Conservation (phyloP, 2,329 filamentous ascomycete genomes). For the Torrubiella hemipterigena region DNA sequence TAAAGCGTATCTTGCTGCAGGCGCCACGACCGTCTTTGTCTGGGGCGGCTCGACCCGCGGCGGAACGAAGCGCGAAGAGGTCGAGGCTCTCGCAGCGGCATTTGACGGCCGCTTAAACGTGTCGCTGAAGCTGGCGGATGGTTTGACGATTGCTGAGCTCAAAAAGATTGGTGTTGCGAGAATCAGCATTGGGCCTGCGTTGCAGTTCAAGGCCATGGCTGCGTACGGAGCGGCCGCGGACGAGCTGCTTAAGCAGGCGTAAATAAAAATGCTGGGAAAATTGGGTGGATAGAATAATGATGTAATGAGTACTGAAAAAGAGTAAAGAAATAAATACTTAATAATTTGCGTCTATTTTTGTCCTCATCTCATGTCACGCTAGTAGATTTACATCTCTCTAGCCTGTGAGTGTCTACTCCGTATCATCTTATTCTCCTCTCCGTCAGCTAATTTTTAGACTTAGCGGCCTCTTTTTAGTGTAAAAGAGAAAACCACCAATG, state of each 20-base stretch:
- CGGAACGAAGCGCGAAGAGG: conserved; percentile 32
- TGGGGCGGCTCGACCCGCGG: conserved; percentile 41
- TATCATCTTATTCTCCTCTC: too few relatives aligned
- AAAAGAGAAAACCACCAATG: too few relatives aligned
- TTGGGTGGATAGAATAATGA: too few relatives aligned
- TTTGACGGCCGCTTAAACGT: conserved; percentile 39
- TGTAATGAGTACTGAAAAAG: too few relatives aligned
- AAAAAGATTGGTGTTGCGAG: conserved; percentile 38
- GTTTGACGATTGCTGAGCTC: conserved; percentile 27
- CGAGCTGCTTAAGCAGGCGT: conserved; percentile 17
- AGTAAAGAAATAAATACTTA: too few relatives aligned
- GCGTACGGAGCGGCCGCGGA: conserved; percentile 20
- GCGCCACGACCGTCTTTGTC: conserved; percentile 47
- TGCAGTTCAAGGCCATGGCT: conserved; percentile 28
- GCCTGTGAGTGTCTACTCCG: too few relatives aligned
- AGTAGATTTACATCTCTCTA: too few relatives aligned
- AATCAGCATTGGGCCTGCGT: conserved; percentile 39
- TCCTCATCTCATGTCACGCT: too few relatives aligned
- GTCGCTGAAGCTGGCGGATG: conserved; percentile 26
- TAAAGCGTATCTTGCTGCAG: conserved; percentile 43
- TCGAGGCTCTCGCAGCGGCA: conserved; percentile 31
- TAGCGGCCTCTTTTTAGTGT: too few relatives aligned
- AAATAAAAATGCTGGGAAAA: too few relatives aligned
- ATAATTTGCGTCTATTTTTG: too few relatives aligned
- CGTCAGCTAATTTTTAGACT: too few relatives aligned